Evolutionary conservation across 768 basidiomycete species (phyloP).

Genomic region (Pleurotus citrinopileatus): DNA sequence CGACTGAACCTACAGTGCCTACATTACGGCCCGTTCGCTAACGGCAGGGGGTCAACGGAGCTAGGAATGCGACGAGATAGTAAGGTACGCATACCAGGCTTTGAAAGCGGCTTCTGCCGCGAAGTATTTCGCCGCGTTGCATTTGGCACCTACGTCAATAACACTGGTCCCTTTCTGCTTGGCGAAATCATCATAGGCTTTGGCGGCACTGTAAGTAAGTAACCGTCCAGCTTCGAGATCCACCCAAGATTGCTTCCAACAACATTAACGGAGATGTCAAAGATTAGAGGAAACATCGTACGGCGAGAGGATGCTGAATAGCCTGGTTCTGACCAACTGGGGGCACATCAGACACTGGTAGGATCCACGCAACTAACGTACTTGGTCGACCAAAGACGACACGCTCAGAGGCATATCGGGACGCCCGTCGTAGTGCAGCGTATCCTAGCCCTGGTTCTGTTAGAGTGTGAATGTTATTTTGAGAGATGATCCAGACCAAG

Average conservation of each 20-base stretch:
- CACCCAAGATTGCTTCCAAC: conserved; percentile 12
- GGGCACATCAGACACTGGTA: not conserved
- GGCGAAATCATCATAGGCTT: conserved; percentile 12
- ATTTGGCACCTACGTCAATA: conserved; percentile 13
- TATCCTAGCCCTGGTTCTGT: conserved; percentile 12
- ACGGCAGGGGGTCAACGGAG: not conserved
- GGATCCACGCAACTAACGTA: not conserved
- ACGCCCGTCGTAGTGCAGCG: conserved; percentile 13
- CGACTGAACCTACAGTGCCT: not conserved
- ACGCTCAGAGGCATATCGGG: conserved; percentile 13
- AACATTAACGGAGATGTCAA: not conserved
- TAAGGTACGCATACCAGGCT: conserved; percentile 8
- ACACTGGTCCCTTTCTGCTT: not conserved
- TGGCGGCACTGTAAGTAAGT: conserved; percentile 16
- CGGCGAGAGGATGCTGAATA: conserved; percentile 16
- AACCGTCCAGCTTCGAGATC: conserved; percentile 15
- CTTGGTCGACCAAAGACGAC: conserved; percentile 16
- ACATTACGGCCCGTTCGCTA: conserved; percentile 10
- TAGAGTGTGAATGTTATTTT: not conserved
- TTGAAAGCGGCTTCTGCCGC: conserved; percentile 18
- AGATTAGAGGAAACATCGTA: not conserved
- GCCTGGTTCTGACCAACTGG: conserved; percentile 16
- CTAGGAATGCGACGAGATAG: not conserved
- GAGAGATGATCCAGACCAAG: conserved; percentile 1
- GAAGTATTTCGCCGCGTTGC: conserved; percentile 17